A percentile compares a stretch with the other conserved stretches of the same genome.
These are phyloP conservation scores for Leccinum variabile DNA, from an alignment of 1,284 basidiomycete species.

Conservation along the genomic window DNA sequence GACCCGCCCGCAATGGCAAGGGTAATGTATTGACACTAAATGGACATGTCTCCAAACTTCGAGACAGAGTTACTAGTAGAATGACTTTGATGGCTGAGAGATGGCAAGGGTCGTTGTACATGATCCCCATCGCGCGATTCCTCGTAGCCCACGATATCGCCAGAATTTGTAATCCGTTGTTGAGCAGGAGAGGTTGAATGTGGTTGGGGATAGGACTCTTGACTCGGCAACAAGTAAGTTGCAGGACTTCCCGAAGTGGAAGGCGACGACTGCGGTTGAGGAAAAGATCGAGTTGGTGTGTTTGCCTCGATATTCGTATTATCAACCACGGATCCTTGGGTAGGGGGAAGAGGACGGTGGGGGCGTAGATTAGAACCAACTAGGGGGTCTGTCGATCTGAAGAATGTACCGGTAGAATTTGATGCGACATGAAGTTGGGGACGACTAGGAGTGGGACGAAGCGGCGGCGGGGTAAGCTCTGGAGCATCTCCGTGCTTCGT, in stretches of 20 bases:
- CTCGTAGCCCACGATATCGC: slow-evolving; percentile 27
- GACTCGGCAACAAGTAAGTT: slow-evolving; percentile 31
- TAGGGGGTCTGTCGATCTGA: slow-evolving; percentile 24
- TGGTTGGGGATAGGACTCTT: slow-evolving; percentile 59
- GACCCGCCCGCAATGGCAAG: slow-evolving; percentile 31
- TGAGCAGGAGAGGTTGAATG: slow-evolving; percentile 56
- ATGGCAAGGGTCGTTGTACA: slow-evolving; percentile 29
- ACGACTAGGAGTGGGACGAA: slow-evolving; percentile 34
- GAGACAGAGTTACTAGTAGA: slow-evolving; percentile 30
- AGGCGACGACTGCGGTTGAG: slow-evolving; percentile 37
- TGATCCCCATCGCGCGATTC: slow-evolving; percentile 28
- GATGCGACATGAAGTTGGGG: slow-evolving; percentile 28
- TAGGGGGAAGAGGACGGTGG: slow-evolving; percentile 35
- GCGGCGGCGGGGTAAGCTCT: slow-evolving; percentile 14
- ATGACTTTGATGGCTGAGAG: slow-evolving; percentile 31
- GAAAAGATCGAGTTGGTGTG: slow-evolving; percentile 23
- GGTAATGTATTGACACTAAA: slow-evolving; percentile 28
- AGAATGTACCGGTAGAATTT: slow-evolving; percentile 16
- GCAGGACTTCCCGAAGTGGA: slow-evolving; percentile 34
- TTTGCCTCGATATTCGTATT: slow-evolving; percentile 22
- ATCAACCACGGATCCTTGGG: slow-evolving; percentile 27
- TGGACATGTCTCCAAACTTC: slow-evolving; percentile 33
- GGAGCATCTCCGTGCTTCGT: slow-evolving; percentile 33
- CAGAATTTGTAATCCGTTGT: slow-evolving; percentile 29
- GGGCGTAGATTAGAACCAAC: slow-evolving; percentile 18